Evolutionary conservation across 2,329 filamentous ascomycete genomes (phyloP).

Genomic region (Colletotrichum sp.): DNA sequence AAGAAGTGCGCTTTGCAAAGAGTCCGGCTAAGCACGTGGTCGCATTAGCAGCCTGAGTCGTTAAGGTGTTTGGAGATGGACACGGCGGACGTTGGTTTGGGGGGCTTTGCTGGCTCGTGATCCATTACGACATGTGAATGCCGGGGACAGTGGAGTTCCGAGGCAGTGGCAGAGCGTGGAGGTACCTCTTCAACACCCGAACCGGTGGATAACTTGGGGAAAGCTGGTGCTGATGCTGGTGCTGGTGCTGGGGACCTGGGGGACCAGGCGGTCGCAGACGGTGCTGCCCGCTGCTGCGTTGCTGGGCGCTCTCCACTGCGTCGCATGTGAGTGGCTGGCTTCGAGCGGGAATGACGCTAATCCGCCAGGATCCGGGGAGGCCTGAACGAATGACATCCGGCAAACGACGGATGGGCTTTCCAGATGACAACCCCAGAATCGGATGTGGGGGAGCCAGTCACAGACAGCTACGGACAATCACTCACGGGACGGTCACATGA

Average conservation of each 20-base stretch:
- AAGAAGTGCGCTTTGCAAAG: not conserved
- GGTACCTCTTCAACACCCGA: slow-evolving; percentile 9
- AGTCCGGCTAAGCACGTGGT: slow-evolving; percentile 13
- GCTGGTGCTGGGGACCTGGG: not conserved
- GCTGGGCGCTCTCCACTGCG: not conserved
- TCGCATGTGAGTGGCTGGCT: slow-evolving; percentile 16
- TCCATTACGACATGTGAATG: slow-evolving; percentile 23
- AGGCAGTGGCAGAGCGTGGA: slow-evolving; percentile 7
- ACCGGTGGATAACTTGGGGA: slow-evolving; percentile 21
- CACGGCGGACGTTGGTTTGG: not conserved
- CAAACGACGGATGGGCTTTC: not conserved
- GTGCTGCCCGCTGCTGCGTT: not conserved
- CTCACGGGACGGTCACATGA: slow-evolving; percentile 13
- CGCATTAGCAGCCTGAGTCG: slow-evolving; percentile 15
- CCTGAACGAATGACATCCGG: slow-evolving; percentile 1
- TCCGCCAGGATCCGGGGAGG: not conserved
- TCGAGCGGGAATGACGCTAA: slow-evolving; percentile 6
- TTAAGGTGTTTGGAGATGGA: not conserved
- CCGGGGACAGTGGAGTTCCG: slow-evolving; percentile 19
- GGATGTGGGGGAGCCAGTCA: not conserved
- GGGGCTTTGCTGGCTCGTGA: slow-evolving; percentile 17
- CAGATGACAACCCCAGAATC: not conserved
- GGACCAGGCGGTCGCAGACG: not conserved
- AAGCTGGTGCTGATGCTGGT: not conserved
- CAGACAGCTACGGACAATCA: not conserved